Evolutionary conservation across 139 green algal species (phyloP).

Genomic region (Pleodorina starrii): DNA sequence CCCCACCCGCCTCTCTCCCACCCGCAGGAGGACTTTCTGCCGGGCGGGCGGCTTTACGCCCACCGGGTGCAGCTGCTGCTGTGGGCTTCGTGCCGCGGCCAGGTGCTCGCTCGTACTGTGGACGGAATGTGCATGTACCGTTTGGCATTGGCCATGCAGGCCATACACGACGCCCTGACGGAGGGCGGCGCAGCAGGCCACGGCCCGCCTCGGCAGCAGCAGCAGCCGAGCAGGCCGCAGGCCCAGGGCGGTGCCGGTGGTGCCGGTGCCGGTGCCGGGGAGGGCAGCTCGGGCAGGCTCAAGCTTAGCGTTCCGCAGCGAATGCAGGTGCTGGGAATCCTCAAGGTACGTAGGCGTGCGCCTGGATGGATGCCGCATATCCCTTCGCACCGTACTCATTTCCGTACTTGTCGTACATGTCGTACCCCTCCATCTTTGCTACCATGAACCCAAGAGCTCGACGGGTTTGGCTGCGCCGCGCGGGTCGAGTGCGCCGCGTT

Average conservation of each 20-base stretch:
- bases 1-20: too few species aligned
- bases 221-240: too few species aligned
- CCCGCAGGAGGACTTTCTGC: constrained; percentile 14
- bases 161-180: constrained; percentile 38
- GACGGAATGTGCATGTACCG: constrained; percentile 82
- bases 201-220: too few species aligned
- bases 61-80: constrained; percentile 81
- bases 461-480: too few species aligned
- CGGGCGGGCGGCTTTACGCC: constrained; percentile 49
- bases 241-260: too few species aligned
- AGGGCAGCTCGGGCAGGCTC: constrained; percentile 67
- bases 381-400: too few species aligned
- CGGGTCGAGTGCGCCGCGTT: too few species aligned
- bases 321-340: constrained; percentile 59
- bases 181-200: background rate
- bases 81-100: constrained; percentile 87
- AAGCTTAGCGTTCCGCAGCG: constrained; percentile 63
- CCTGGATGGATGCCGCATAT: too few species aligned
- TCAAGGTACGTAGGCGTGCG: constrained; percentile 23
- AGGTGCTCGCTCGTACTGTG: constrained; percentile 87
- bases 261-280: too few species aligned
- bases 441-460: too few species aligned
- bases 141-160: constrained; percentile 63
- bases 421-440: too few species aligned
- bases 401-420: too few species aligned